A percentile compares a stretch with the other conserved stretches of the same genome.
Conservation (phyloP, 1,284 basidiomycete genomes). For the Neolentinus lepideus region DNA sequence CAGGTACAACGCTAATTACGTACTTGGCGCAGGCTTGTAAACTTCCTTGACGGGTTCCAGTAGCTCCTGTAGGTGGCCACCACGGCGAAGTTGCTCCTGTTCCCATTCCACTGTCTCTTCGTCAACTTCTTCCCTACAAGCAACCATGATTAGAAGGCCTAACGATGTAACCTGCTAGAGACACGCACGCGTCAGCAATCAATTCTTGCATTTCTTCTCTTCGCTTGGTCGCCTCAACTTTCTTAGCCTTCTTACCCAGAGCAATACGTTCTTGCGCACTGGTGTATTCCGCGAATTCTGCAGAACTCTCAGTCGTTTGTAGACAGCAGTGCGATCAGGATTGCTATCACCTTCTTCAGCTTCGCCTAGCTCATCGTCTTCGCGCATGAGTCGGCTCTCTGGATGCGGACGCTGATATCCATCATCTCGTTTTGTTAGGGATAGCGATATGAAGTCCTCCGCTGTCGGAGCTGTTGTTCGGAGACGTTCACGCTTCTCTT, state of each 20-base stretch:
- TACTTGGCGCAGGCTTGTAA: conserved; percentile 77
- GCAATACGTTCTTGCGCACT: conserved; percentile 83
- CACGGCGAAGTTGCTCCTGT: conserved; percentile 76
- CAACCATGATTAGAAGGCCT: conserved; percentile 8
- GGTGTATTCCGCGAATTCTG: conserved; percentile 86
- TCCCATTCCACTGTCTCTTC: conserved; percentile 93
- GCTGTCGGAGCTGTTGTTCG: conserved; percentile 38
- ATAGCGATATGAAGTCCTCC: conserved; percentile 83
- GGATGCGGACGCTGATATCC: conserved; percentile 75
- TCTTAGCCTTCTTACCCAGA: conserved; percentile 80
- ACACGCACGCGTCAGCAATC: conserved; percentile 77
- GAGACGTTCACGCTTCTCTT: conserved; percentile 67
- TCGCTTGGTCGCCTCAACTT: conserved; percentile 64
- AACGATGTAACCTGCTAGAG: conserved; percentile 3
- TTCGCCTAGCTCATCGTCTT: conserved; percentile 91
- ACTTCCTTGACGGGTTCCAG: conserved; percentile 37
- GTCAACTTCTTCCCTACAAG: conserved; percentile 68
- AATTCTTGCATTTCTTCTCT: conserved; percentile 78
- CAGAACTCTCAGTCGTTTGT: conserved; percentile 19
- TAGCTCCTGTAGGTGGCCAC: conserved; percentile 41
- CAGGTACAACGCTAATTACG: conserved; percentile 16
- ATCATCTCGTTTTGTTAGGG: conserved; percentile 50
- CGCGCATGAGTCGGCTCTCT: conserved; percentile 79
- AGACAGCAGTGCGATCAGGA: conserved; percentile 2
- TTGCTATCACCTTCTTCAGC: conserved; percentile 73